Base-by-base conservation (phyloP, 352 stramenopile species). In the Phytophthora fragariae region DNA sequence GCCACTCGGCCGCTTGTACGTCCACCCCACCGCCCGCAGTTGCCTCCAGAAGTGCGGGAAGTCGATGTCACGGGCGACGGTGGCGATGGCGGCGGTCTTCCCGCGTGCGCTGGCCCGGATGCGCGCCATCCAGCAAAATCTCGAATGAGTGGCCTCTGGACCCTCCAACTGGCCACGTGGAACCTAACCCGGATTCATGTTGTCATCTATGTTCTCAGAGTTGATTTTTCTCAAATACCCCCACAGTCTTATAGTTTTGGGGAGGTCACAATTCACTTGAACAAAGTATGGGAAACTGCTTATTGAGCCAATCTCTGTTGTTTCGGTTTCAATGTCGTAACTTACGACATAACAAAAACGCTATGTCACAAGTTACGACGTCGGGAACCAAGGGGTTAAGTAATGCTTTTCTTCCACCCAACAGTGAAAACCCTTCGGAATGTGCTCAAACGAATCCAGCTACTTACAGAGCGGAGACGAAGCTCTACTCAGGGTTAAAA, bases 61-160 rank as follows among this genome's bases (percentile, higher is more conserved):
- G 47, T 71, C 68, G 15, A 75, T 62, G 29, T 75, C 68, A 2
- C 52, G 55, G 0, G 35, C 47, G 5, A 57, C 62, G 35, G 35
- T 12, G 35, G 35, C 35, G 35, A 41, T 12, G 19, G 59, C 59
- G 52, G 47, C 60, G 56, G n/a, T 56, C 31, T 66, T 70, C 12
- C 37, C 27, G 17, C 57, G 55, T 10, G 3, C 6, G 24, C 62
- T 65, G 6, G 67, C 37, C 17, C 67, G 44, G 31, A 69, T 75
- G 68, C 56, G 50, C 29, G 57, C 37, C 62, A 77, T 61, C 46
- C 44, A 5, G 58, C 58, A 63, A 67, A 63, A 64, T 73, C 47
- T 47, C 19, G 35, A 77, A 68, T 70, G 64, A 66, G 31, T 65
- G 33, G 27, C 12, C 29, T 12, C 31, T 17, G 5, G 3, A 41